Evolutionary conservation across 108 stramenopile species (phyloP).

Genomic region (Phaeodactylum tricornutum): DNA sequence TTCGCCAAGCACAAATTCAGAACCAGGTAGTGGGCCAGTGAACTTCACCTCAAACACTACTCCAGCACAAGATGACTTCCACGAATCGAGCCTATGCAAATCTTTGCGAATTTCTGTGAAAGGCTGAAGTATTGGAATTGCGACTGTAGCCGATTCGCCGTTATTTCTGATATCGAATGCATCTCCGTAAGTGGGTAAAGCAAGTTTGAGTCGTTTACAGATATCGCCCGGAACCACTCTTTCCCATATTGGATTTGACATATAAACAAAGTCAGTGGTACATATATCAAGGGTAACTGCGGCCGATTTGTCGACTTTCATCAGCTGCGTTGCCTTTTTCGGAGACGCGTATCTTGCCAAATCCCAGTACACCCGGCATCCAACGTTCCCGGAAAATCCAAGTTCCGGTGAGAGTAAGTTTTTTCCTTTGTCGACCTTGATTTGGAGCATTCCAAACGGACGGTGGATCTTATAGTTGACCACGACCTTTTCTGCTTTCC

Average conservation of each 20-base stretch:
- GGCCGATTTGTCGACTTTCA: constrained; percentile 36
- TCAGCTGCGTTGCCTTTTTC: constrained; percentile 15
- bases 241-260: constrained; percentile 56
- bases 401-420: constrained; percentile 55
- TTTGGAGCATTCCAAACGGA: constrained; percentile 42
- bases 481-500: constrained; percentile 35
- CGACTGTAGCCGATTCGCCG: constrained; percentile 2
- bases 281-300: constrained; percentile 46
- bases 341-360: constrained; percentile 31
- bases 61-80: constrained; percentile 53
- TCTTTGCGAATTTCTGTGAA: constrained; percentile 6
- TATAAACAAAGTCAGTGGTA: constrained; percentile 35
- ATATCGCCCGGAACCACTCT: constrained; percentile 33
- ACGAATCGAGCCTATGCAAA: constrained; percentile 15
- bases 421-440: constrained; percentile 39
- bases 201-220: constrained; percentile 43
- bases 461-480: constrained; percentile 43
- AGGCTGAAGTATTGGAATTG: constrained; percentile 59
- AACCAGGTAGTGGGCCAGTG: constrained; percentile 45
- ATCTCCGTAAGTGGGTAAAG: constrained; percentile 30
- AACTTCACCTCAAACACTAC: constrained; percentile 63
- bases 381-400: constrained; percentile 64
- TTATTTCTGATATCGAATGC: constrained; percentile 14
- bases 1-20: constrained; percentile 64
- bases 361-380: constrained; percentile 48